Evolutionary conservation across 495 filamentous ascomycete genomes (phyloP), one percentile per base, ranked within the genome.

Genomic region (Diplogelasinospora grovesii): DNA sequence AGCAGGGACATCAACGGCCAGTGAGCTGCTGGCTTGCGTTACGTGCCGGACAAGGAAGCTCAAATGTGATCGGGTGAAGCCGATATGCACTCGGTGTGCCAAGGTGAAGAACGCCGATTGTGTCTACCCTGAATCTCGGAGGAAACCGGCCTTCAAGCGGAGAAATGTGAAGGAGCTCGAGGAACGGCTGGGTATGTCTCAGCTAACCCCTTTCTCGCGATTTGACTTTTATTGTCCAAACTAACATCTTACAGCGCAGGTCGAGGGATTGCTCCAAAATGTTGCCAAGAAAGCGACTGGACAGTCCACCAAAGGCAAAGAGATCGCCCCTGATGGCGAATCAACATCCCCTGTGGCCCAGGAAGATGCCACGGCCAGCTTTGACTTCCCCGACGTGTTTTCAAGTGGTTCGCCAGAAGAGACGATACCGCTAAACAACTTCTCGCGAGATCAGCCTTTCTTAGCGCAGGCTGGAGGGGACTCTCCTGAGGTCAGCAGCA

Each of bases 61-160:
- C 41, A 69, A 71, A 62, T 85, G 82, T 60, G 82, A 85, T 57
- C 73, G 78, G 14, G 69, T 57, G 24, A 74, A 70, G 45, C 86
- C 86, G 3, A 77, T 74, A 23, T 93, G 86, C 55, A 74, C 76
- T 18, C 86, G 85, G 9, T 93, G 86, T 54, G 71, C 74, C 18
- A 71, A 81, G 43, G 53, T 85, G 22, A 72, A 77, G 26, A 76
- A 81, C 60, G n/a, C n/a, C n/a, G 81, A 83, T 35, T 93, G 86
- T 61, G 63, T 79, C 5, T 93, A 89, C 53, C 86, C 89, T 52
- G 86, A 90, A 59, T 81, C 83, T 34, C 74, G 86, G 49, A 80
- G 83, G 66, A 93, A 89, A 65, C 89, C 86, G 42, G 83, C 86
- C 19, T 85, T 84, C n/a, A 93, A 89, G 68, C 70, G 86, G 48